A percentile compares a stretch with the other conserved stretches of the same genome.
phyloP scores from a whole-genome alignment of 768 basidiomycete species.

The Lactarius tabidus region DNA sequence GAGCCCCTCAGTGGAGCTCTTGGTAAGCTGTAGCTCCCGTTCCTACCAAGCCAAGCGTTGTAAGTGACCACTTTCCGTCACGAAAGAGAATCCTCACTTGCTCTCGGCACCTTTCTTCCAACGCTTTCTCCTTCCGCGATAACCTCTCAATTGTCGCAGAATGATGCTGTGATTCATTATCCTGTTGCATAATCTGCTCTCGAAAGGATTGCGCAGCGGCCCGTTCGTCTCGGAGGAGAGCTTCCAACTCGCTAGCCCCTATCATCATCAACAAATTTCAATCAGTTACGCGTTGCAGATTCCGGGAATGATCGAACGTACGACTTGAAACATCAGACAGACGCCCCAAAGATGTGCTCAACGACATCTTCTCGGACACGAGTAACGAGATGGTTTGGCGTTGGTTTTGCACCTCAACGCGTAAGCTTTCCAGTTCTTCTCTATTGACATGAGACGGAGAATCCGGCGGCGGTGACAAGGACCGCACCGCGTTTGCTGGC shows the following conservation, averaged over 20 bases:
- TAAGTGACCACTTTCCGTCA: background rate
- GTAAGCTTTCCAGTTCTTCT: constrained; percentile 29
- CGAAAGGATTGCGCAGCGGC: constrained; percentile 24
- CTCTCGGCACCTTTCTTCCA: constrained; percentile 48
- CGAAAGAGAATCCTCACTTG: constrained; percentile 37
- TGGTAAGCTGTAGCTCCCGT: constrained; percentile 66
- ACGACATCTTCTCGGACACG: constrained; percentile 44
- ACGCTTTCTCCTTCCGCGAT: constrained; percentile 50
- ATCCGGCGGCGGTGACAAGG: constrained; percentile 16
- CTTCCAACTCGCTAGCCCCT: constrained; percentile 30
- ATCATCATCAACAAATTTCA: background rate
- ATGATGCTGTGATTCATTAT: constrained; percentile 38
- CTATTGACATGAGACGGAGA: constrained; percentile 23
- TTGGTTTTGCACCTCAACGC: constrained; percentile 47
- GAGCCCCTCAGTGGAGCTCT: constrained; percentile 48
- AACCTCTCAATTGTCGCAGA: constrained; percentile 40
- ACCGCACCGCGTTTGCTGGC: constrained; percentile 33
- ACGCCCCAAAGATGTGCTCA: constrained; percentile 47
- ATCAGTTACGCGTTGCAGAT: background rate
- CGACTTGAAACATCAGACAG: constrained; percentile 58
- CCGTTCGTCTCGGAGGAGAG: constrained; percentile 28
- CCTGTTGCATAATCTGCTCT: constrained; percentile 40
- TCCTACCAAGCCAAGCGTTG: constrained; percentile 44
- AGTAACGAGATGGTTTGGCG: constrained; percentile 74
- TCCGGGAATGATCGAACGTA: constrained; percentile 33